A percentile compares a stretch with the other conserved stretches of the same genome.
Evolutionary conservation across 768 basidiomycete genomes (phyloP).

Genomic region (Thelephora aurantiotincta): DNA sequence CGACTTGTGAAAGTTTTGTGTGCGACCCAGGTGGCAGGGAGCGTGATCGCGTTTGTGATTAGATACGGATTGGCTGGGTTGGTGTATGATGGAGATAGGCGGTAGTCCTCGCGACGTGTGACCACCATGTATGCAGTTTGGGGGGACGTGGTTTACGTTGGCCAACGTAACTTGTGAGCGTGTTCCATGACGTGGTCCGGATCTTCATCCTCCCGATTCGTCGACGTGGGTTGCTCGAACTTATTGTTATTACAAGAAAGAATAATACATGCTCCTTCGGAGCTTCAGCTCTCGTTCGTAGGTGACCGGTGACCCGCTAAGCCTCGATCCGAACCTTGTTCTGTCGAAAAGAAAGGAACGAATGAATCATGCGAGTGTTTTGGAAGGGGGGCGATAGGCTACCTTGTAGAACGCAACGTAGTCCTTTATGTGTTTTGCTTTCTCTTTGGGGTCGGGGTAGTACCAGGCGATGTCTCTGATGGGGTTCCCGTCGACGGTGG

Average conservation of each 20-base stretch:
- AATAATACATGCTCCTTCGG: not conserved
- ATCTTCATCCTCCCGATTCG: too few relatives aligned
- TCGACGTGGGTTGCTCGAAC: too few relatives aligned
- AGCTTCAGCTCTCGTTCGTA: too few relatives aligned
- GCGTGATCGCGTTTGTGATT: slow-evolving; percentile 68
- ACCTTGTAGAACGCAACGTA: slow-evolving; percentile 76
- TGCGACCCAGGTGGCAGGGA: slow-evolving; percentile 66
- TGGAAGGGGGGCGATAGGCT: not conserved
- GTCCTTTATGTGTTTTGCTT: slow-evolving; percentile 46
- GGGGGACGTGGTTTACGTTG: too few relatives aligned
- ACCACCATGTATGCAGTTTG: not conserved
- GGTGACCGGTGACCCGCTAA: too few relatives aligned
- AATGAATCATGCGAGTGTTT: too few relatives aligned
- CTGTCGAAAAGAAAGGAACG: too few relatives aligned
- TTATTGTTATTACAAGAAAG: too few relatives aligned
- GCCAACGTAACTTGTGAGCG: too few relatives aligned
- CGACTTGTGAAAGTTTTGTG: slow-evolving; percentile 62
- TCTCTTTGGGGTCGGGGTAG: slow-evolving; percentile 41
- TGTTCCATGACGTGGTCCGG: too few relatives aligned
- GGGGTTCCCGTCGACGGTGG: slow-evolving; percentile 29
- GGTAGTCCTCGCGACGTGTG: slow-evolving; percentile 30
- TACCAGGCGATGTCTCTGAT: slow-evolving; percentile 58
- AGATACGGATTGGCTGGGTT: slow-evolving; percentile 84
- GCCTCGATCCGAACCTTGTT: too few relatives aligned
- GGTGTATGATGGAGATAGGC: slow-evolving; percentile 84